These are phyloP conservation scores for Aphanomyces invadans DNA, from an alignment of 352 stramenopile genomes.

Conservation along the genomic window DNA sequence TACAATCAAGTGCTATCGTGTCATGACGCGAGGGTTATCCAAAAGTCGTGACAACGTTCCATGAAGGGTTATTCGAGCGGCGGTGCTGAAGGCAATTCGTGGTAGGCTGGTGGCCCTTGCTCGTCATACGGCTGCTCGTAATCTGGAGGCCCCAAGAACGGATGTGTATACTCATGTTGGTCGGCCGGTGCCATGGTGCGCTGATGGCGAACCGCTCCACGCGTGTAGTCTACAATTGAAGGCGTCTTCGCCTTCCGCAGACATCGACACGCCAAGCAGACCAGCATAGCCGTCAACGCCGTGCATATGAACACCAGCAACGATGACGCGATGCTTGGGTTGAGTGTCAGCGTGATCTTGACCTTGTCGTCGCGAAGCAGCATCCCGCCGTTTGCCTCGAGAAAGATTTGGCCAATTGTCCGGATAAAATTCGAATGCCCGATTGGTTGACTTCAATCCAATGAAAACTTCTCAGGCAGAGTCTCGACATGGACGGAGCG, in stretches of 20 bases:
- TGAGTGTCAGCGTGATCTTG: background rate
- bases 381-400: background rate
- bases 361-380: background rate
- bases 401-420: too few relatives aligned
- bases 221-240: background rate
- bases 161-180: background rate
- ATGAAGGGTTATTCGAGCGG: too few relatives aligned
- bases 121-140: conserved; percentile 38
- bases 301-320: background rate
- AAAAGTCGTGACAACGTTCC: too few relatives aligned
- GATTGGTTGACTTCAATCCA: background rate
- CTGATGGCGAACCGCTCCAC: background rate
- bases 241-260: background rate
- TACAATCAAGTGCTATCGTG: too few relatives aligned
- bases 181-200: background rate
- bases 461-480: background rate
- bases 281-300: background rate
- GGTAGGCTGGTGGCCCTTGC: conserved; percentile 36
- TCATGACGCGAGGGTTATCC: too few relatives aligned
- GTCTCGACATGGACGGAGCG: background rate
- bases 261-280: background rate
- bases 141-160: conserved; percentile 24
- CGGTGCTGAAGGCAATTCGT: conserved; percentile 59
- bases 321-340: background rate
- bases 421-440: background rate